Conservation (phyloP, 495 filamentous ascomycete species). For the Delitschia confertaspora region DNA sequence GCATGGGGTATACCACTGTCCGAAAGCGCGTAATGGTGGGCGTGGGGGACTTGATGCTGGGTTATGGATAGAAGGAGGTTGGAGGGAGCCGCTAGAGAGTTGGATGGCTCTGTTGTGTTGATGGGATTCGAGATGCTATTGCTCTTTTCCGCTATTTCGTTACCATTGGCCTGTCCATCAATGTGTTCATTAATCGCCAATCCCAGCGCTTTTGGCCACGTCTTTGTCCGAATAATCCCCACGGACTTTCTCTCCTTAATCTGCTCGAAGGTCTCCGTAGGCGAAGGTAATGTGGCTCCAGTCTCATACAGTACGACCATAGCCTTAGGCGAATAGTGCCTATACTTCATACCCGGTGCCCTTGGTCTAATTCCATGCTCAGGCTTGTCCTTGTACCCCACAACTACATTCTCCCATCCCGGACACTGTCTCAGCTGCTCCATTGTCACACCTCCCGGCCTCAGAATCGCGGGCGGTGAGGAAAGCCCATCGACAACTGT, state of each 20-base stretch:
- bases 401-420: slow-evolving; percentile 70
- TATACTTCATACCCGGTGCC: slow-evolving; percentile 98
- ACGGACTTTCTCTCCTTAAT: slow-evolving; percentile 26
- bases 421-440: slow-evolving; percentile 63
- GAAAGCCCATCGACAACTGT: slow-evolving; percentile 91
- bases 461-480: slow-evolving; percentile 66
- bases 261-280: slow-evolving; percentile 28
- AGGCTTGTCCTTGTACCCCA: slow-evolving; percentile 64
- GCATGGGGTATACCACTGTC: neutral
- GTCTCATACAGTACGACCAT: slow-evolving; percentile 73
- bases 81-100: neutral
- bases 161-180: neutral
- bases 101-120: neutral
- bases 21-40: neutral
- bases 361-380: slow-evolving; percentile 53
- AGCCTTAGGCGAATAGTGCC: slow-evolving; percentile 91
- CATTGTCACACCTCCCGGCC: slow-evolving; percentile 85
- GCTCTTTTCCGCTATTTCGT: neutral
- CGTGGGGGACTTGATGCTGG: slow-evolving; percentile 19
- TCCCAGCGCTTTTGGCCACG: slow-evolving; percentile 26
- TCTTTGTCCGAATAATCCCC: slow-evolving; percentile 35
- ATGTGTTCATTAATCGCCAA: neutral
- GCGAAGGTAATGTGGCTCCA: slow-evolving; percentile 33
- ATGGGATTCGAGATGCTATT: neutral
- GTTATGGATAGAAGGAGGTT: slow-evolving; percentile 17